Conservation (phyloP, 2,329 filamentous ascomycete genomes). For the Myriosclerotinia duriaeana region DNA sequence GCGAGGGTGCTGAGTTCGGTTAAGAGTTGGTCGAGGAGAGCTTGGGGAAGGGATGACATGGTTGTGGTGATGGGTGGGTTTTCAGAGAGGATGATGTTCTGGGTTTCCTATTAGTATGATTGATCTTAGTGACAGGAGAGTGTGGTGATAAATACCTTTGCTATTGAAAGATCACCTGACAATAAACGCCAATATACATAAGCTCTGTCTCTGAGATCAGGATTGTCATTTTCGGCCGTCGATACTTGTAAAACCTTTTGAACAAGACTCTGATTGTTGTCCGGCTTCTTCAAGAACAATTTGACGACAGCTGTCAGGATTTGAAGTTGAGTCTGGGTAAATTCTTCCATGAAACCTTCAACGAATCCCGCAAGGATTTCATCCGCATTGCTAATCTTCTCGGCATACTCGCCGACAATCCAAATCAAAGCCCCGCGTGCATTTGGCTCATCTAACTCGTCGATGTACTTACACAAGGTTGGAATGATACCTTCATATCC, state of each 20-base stretch:
- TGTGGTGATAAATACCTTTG: conserved; percentile 60
- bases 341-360: conserved; percentile 92
- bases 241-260: conserved; percentile 92
- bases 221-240: conserved; percentile 94
- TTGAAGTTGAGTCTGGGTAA: conserved; percentile 97
- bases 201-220: conserved; percentile 92
- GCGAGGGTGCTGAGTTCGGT: conserved; percentile 89
- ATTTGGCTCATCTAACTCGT: conserved; percentile 92
- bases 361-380: conserved; percentile 91
- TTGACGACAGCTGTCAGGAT: conserved; percentile 97
- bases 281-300: conserved; percentile 93
- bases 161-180: conserved; percentile 85
- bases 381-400: conserved; percentile 98
- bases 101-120: not conserved
- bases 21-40: conserved; percentile 85
- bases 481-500: conserved; percentile 98
- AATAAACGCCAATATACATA: conserved; percentile 98
- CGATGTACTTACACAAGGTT: conserved; percentile 92
- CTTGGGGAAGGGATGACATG: conserved; percentile 81
- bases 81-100: conserved; percentile 87
- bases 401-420: conserved; percentile 98
- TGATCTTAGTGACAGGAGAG: conserved; percentile 34
- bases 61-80: conserved; percentile 94
- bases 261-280: conserved; percentile 84
- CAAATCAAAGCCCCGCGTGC: conserved; percentile 91